These are phyloP conservation scores for Tephrocybe sp. DNA, from an alignment of 768 basidiomycete genomes.

Conservation along the genomic window DNA sequence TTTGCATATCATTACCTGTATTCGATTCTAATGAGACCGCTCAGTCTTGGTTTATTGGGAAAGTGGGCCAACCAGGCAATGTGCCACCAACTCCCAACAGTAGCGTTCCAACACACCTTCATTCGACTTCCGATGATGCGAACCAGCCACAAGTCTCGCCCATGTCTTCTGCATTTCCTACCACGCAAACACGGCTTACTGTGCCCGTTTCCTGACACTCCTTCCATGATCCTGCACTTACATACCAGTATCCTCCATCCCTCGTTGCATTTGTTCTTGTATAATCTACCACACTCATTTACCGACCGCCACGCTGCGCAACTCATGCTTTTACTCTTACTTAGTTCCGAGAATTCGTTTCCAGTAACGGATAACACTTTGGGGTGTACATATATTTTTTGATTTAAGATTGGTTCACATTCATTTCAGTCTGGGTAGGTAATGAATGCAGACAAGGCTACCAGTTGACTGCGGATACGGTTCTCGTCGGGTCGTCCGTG, in stretches of 20 bases:
- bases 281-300: conserved; percentile 11
- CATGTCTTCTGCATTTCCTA: conserved; percentile 81
- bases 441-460: too few relatives aligned
- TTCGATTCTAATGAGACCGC: too few relatives aligned
- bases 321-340: background rate
- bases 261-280: conserved; percentile 12
- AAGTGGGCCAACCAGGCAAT: conserved; percentile 57
- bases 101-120: conserved; percentile 29
- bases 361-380: conserved; percentile 5
- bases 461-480: too few relatives aligned
- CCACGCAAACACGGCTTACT: conserved; percentile 36
- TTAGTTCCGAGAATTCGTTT: too few relatives aligned
- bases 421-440: too few relatives aligned
- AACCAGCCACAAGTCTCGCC: conserved; percentile 63
- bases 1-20: background rate
- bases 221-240: background rate
- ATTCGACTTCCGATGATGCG: conserved; percentile 32
- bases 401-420: background rate
- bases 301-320: conserved; percentile 1
- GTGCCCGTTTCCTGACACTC: conserved; percentile 16
- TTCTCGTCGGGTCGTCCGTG: too few relatives aligned
- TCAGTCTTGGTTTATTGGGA: conserved; percentile 96
- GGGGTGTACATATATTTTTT: conserved; percentile 13
- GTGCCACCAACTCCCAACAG: conserved; percentile 44
- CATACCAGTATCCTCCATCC: conserved; percentile 1